Percentiles rank a stretch among this genome's conserved stretches.
Conservation (phyloP, 176 grass and related monocot species). For the Hyparrhenia diplandra region DNA sequence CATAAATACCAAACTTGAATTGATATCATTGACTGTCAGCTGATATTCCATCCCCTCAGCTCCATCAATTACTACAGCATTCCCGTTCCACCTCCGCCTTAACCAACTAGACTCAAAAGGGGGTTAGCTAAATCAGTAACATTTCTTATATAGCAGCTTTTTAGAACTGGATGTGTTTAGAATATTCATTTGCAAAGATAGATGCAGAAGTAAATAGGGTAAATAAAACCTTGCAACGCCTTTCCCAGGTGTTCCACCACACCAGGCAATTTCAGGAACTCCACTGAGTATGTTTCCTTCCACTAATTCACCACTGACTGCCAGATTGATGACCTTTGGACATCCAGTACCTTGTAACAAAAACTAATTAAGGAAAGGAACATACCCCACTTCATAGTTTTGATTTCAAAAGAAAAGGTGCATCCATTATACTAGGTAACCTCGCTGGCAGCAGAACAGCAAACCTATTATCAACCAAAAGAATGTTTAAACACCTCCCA, state of each 20-base stretch:
- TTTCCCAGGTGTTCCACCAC: conserved; percentile 83
- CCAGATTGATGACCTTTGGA: conserved; percentile 83
- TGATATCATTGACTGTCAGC: conserved; percentile 71
- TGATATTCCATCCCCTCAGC: conserved; percentile 80
- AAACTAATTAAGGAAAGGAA: conserved; percentile 23
- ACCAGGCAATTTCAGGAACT: conserved; percentile 91
- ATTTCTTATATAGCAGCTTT: background rate
- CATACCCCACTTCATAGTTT: background rate
- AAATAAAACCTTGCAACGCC: conserved; percentile 77
- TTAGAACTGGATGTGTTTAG: background rate
- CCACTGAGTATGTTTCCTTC: conserved; percentile 87
- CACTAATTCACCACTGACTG: conserved; percentile 73
- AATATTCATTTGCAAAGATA: conserved; percentile 6
- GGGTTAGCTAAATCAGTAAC: conserved; percentile 25
- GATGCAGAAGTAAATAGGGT: conserved; percentile 2
- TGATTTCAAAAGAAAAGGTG: background rate
- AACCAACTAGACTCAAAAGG: conserved; percentile 64
- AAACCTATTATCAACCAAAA: conserved; percentile 4
- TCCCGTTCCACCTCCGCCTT: conserved; percentile 71
- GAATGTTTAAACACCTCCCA: background rate
- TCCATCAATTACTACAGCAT: conserved; percentile 60
- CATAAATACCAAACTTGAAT: conserved; percentile 88
- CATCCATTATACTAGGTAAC: background rate
- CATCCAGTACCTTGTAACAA: conserved; percentile 75
- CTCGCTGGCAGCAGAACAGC: background rate